Evolutionary conservation across 2,329 filamentous ascomycete genomes (phyloP).

Genomic region (Aspergillus pseudonomiae): DNA sequence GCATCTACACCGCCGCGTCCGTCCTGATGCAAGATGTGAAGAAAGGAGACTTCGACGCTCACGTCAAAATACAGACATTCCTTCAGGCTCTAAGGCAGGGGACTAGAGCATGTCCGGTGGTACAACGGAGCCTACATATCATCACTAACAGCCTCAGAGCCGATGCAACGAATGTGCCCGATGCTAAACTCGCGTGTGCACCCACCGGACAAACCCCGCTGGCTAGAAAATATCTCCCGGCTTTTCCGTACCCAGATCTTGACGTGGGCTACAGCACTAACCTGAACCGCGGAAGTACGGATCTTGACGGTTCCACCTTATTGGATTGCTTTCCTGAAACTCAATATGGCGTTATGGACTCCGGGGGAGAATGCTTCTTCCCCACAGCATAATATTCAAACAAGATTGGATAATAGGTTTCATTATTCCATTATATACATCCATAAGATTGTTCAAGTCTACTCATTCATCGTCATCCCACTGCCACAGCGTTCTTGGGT

Average conservation of each 20-base stretch:
- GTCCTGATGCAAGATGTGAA: conserved; percentile 1
- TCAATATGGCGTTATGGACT: not conserved
- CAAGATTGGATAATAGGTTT: not conserved
- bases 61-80: not conserved
- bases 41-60: not conserved
- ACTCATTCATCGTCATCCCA: not conserved
- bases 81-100: not conserved
- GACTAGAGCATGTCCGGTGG: not conserved
- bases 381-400: not conserved
- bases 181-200: not conserved
- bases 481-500: not conserved
- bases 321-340: not conserved
- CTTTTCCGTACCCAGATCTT: not conserved
- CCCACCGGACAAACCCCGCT: not conserved
- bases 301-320: not conserved
- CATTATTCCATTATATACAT: not conserved
- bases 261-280: not conserved
- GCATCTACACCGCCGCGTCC: not conserved
- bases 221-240: not conserved
- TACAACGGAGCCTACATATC: not conserved
- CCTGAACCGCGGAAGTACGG: not conserved
- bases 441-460: not conserved
- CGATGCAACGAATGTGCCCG: not conserved
- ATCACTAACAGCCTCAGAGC: not conserved
- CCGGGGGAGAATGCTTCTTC: not conserved